Percentiles rank a stretch among this genome's conserved stretches.
phyloP scores from a whole-genome alignment of 1,284 basidiomycete species.

The Earliella scabrosa region DNA sequence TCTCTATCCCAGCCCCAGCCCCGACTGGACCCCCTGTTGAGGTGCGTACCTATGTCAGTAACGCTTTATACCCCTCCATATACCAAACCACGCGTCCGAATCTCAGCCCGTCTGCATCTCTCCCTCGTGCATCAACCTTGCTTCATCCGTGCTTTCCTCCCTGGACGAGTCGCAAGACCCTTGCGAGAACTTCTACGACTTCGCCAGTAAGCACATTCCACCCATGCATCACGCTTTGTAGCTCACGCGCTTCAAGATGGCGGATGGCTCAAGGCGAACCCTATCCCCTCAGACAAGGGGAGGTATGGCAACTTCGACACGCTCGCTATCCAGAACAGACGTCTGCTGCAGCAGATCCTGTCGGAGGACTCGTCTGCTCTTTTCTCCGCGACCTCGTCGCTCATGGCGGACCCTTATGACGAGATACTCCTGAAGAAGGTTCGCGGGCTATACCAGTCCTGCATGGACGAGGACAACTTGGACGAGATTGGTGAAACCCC shows the following conservation, averaged over 20 bases:
- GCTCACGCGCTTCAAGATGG: slow-evolving; percentile 52
- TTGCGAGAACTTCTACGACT: slow-evolving; percentile 95
- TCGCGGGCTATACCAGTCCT: slow-evolving; percentile 81
- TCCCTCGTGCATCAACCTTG: slow-evolving; percentile 81
- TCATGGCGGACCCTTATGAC: slow-evolving; percentile 51
- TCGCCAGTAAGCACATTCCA: slow-evolving; percentile 64
- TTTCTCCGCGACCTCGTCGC: slow-evolving; percentile 19
- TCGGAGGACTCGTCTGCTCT: slow-evolving; percentile 31
- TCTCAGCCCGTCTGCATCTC: slow-evolving; percentile 73
- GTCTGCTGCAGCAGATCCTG: slow-evolving; percentile 61
- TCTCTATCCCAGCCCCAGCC: slow-evolving; percentile 36
- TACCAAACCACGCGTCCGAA: background rate
- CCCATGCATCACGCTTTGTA: slow-evolving; percentile 6
- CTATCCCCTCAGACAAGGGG: slow-evolving; percentile 85
- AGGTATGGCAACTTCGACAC: slow-evolving; percentile 66
- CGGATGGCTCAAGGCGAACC: slow-evolving; percentile 82
- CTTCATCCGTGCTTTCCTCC: slow-evolving; percentile 81
- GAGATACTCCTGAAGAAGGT: slow-evolving; percentile 78
- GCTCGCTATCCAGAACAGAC: slow-evolving; percentile 66
- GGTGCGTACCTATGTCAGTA: slow-evolving; percentile 36
- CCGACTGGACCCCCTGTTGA: slow-evolving; percentile 55
- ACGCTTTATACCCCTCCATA: background rate
- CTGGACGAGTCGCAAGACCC: slow-evolving; percentile 88
- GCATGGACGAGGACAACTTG: slow-evolving; percentile 74
- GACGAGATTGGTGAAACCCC: slow-evolving; percentile 69